Evolutionary conservation across 805 yeast genomes (phyloP).

Genomic region (Zygoascus flipseniorum): DNA sequence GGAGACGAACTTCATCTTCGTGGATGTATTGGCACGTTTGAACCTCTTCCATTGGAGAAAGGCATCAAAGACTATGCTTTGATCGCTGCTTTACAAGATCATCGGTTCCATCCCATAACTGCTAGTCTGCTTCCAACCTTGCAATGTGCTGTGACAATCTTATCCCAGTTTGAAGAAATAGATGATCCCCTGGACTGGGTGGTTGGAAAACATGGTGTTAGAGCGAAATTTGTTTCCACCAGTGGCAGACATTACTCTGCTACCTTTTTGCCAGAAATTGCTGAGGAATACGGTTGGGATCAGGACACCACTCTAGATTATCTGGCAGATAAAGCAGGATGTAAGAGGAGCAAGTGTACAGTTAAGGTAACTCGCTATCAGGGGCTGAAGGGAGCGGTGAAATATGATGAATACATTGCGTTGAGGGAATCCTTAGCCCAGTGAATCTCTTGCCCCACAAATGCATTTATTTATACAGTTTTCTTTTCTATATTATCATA

Average conservation of each 20-base stretch:
- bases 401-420: slow-evolving; percentile 34
- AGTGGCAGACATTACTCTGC: slow-evolving; percentile 41
- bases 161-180: slow-evolving; percentile 49
- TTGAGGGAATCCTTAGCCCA: neutral
- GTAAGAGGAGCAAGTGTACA: slow-evolving; percentile 23
- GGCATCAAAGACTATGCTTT: slow-evolving; percentile 61
- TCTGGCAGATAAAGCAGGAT: slow-evolving; percentile 60
- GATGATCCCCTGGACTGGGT: slow-evolving; percentile 61
- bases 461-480: no score
- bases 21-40: slow-evolving; percentile 93
- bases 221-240: slow-evolving; percentile 40
- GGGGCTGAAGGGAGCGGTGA: slow-evolving; percentile 40
- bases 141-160: slow-evolving; percentile 53
- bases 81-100: slow-evolving; percentile 67
- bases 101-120: slow-evolving; percentile 62
- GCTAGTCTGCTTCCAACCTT: slow-evolving; percentile 45
- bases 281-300: slow-evolving; percentile 79
- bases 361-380: slow-evolving; percentile 47
- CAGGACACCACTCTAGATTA: slow-evolving; percentile 60
- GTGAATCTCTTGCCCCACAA: no score
- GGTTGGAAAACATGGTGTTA: slow-evolving; percentile 76
- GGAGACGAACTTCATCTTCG: slow-evolving; percentile 39
- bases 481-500: no score
- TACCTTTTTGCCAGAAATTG: slow-evolving; percentile 87
- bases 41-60: slow-evolving; percentile 38